A percentile compares a stretch with the other conserved stretches of the same genome.
Evolutionary conservation across 306 rosid species (phyloP).

Genomic region (Quercus engelmannii): DNA sequence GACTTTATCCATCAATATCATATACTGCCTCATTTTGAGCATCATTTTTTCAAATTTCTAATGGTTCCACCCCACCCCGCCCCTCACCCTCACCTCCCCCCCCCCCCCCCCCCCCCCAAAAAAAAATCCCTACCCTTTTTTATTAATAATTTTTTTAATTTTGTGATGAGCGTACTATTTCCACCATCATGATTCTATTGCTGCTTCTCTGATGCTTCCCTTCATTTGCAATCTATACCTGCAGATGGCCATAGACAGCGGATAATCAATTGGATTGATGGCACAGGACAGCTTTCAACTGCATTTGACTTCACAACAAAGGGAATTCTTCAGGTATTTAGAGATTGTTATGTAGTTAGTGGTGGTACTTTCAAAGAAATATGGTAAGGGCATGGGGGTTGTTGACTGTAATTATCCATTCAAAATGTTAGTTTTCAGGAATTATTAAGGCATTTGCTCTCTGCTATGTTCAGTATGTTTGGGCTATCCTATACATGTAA

Average conservation of each 20-base stretch:
- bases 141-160: background rate
- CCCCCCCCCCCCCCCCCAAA: background rate
- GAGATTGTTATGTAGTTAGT: background rate
- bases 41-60: background rate
- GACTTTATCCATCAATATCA: background rate
- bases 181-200: background rate
- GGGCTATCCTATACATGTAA: background rate
- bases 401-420: background rate
- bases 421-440: background rate
- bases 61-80: background rate
- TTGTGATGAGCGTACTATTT: background rate
- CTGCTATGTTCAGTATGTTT: background rate
- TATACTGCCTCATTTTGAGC: background rate
- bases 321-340: constrained; percentile 87
- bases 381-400: background rate
- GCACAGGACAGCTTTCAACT: constrained; percentile 76
- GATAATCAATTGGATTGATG: constrained; percentile 79
- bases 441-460: background rate
- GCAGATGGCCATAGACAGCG: constrained; percentile 86
- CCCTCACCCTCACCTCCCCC: too few relatives aligned
- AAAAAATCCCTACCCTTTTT: background rate
- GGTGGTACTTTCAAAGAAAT: background rate
- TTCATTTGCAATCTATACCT: background rate
- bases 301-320: constrained; percentile 98
- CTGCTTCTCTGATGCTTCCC: background rate